phyloP scores from a whole-genome alignment of 306 rosid species.

The Cicer bijugum region DNA sequence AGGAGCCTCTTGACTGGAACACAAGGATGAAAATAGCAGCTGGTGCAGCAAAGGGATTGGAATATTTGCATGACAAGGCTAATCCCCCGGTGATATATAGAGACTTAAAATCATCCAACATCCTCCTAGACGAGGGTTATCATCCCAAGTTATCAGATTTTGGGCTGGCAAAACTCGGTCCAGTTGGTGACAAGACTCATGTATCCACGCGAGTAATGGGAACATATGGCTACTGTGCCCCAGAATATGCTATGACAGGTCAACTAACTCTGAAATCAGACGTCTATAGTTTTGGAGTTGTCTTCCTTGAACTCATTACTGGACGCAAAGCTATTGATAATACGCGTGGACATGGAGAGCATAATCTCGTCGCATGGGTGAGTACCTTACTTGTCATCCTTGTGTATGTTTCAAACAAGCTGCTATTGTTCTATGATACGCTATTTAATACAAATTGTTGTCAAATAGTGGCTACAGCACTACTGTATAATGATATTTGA shows the following conservation, averaged over 20 bases:
- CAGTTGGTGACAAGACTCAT: conserved; percentile 95
- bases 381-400: conserved; percentile 42
- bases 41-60: conserved; percentile 98
- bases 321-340: conserved; percentile 96
- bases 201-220: conserved; percentile 99
- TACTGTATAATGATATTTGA: too few species aligned
- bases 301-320: conserved; percentile 91
- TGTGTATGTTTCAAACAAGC: not conserved
- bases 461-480: too few species aligned
- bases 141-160: conserved; percentile 95
- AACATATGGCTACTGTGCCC: conserved; percentile 96
- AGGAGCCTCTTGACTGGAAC: conserved; percentile 92
- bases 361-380: conserved; percentile 97
- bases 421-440: too few species aligned
- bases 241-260: conserved; percentile 98
- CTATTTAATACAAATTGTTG: too few species aligned
- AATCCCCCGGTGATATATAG: conserved; percentile 95
- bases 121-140: conserved; percentile 87
- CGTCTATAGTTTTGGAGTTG: conserved; percentile 95
- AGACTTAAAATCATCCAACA: conserved; percentile 92
- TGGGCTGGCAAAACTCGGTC: conserved; percentile 95
- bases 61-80: conserved; percentile 91
- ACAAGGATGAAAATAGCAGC: conserved; percentile 98
- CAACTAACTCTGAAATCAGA: conserved; percentile 90
- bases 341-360: conserved; percentile 79